Percentiles rank a stretch among this genome's conserved stretches.
phyloP scores from a whole-genome alignment of 257 asterid species.

The Penstemon davidsonii region DNA sequence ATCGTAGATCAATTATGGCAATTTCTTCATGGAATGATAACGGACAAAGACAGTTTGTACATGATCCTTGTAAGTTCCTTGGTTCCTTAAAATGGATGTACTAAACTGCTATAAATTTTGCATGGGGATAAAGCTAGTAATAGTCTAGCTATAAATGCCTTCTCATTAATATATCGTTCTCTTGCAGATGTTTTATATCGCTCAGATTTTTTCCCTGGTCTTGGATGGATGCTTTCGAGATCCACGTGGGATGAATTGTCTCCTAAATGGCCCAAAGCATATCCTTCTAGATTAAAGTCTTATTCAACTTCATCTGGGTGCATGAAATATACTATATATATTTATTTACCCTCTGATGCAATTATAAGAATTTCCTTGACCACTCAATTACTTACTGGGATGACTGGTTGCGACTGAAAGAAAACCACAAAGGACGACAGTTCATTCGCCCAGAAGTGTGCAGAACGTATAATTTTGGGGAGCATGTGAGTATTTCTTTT shows the following conservation, averaged over 20 bases:
- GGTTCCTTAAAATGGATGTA: conserved; percentile 13
- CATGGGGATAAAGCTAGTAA: background rate
- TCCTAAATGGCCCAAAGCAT: conserved; percentile 99
- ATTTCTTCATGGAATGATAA: conserved; percentile 99
- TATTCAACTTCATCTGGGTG: background rate
- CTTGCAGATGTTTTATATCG: conserved; percentile 91
- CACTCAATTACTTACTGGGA: conserved; percentile 88
- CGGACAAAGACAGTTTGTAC: conserved; percentile 93
- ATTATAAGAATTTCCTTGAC: conserved; percentile 70
- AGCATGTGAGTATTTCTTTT: conserved; percentile 66
- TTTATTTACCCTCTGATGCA: conserved; percentile 18
- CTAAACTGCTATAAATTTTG: background rate
- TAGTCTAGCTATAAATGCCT: conserved; percentile 16
- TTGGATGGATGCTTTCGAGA: conserved; percentile 97
- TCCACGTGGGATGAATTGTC: conserved; percentile 96
- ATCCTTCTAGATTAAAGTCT: conserved; percentile 60
- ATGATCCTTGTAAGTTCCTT: conserved; percentile 81
- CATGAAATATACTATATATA: background rate
- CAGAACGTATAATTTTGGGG: conserved; percentile 96
- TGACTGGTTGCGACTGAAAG: conserved; percentile 95
- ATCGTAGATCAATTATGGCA: conserved; percentile 85
- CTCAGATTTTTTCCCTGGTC: conserved; percentile 99
- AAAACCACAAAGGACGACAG: conserved; percentile 85
- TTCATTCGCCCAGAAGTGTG: conserved; percentile 98
- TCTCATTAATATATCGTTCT: conserved; percentile 4